Evolutionary conservation across 2,329 filamentous ascomycete genomes (phyloP).

Genomic region (Aurifilum marmelostoma): DNA sequence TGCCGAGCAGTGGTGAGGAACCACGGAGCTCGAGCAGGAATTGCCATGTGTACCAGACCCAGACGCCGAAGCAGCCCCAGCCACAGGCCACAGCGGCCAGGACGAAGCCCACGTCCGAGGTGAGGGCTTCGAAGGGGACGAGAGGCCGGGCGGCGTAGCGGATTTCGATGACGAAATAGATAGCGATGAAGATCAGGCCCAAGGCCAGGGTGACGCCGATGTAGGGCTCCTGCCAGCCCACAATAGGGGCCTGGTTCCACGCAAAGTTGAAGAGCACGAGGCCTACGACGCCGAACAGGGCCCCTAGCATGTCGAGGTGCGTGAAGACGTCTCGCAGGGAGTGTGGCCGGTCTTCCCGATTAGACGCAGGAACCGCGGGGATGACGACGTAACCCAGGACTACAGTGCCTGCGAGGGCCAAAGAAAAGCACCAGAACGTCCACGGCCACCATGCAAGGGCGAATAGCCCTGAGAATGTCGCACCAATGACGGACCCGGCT

Average conservation of each 20-base stretch:
- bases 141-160: conserved; percentile 53
- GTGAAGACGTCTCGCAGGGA: conserved; percentile 21
- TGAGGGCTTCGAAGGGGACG: conserved; percentile 57
- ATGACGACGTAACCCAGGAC: conserved; percentile 33
- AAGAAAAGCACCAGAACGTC: conserved; percentile 36
- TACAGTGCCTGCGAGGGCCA: conserved; percentile 32
- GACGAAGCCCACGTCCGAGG: conserved; percentile 55
- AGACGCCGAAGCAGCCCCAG: conserved; percentile 58
- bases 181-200: conserved; percentile 51
- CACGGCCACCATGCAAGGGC: conserved; percentile 37
- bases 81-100: conserved; percentile 56
- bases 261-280: conserved; percentile 61
- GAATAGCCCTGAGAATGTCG: conserved; percentile 39
- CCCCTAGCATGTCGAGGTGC: conserved; percentile 35
- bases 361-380: conserved; percentile 26
- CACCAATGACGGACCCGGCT: conserved; percentile 32
- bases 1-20: conserved; percentile 33
- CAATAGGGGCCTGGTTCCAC: conserved; percentile 60
- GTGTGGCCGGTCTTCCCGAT: conserved; percentile 8
- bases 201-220: conserved; percentile 55
- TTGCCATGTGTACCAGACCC: conserved; percentile 55
- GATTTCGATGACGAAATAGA: conserved; percentile 56
- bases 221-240: conserved; percentile 55
- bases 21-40: conserved; percentile 49
- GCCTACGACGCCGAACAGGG: conserved; percentile 47